These are phyloP conservation scores for Peniophora sp. DNA, from an alignment of 1,284 basidiomycete species.

Conservation along the genomic window DNA sequence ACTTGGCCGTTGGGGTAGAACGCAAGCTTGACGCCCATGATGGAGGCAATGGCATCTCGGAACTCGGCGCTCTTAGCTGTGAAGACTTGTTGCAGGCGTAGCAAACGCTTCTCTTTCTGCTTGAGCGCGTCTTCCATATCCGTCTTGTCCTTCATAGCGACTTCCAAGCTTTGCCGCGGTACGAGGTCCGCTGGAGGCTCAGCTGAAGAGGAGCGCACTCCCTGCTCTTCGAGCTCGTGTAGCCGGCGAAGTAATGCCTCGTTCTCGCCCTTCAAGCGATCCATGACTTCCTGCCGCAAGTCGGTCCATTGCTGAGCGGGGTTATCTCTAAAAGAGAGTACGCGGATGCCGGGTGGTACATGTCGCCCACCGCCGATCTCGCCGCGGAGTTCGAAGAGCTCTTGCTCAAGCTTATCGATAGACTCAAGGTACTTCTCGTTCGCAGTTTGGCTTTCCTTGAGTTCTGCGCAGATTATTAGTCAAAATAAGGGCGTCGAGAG, in stretches of 20 bases:
- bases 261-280: conserved; percentile 70
- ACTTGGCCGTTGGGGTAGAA: conserved; percentile 82
- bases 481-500: background rate
- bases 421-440: conserved; percentile 34
- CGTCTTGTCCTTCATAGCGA: conserved; percentile 51
- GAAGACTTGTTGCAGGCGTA: conserved; percentile 69
- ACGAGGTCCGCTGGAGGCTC: conserved; percentile 34
- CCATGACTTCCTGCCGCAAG: conserved; percentile 57
- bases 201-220: conserved; percentile 12
- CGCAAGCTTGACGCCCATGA: conserved; percentile 79
- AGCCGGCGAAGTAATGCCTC: conserved; percentile 54
- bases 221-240: conserved; percentile 42
- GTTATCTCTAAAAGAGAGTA: conserved; percentile 66
- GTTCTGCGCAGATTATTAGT: conserved; percentile 22
- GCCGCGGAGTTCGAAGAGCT: conserved; percentile 65
- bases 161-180: conserved; percentile 64
- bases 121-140: conserved; percentile 52
- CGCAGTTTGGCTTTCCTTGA: conserved; percentile 30
- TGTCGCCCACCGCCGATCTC: conserved; percentile 75
- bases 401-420: conserved; percentile 61
- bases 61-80: conserved; percentile 74
- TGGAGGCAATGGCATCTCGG: conserved; percentile 68
- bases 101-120: conserved; percentile 69
- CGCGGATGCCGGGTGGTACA: conserved; percentile 61
- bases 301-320: conserved; percentile 71